Evolutionary conservation across 2,329 filamentous ascomycete genomes (phyloP).

Genomic region (Chaetomium sp.): DNA sequence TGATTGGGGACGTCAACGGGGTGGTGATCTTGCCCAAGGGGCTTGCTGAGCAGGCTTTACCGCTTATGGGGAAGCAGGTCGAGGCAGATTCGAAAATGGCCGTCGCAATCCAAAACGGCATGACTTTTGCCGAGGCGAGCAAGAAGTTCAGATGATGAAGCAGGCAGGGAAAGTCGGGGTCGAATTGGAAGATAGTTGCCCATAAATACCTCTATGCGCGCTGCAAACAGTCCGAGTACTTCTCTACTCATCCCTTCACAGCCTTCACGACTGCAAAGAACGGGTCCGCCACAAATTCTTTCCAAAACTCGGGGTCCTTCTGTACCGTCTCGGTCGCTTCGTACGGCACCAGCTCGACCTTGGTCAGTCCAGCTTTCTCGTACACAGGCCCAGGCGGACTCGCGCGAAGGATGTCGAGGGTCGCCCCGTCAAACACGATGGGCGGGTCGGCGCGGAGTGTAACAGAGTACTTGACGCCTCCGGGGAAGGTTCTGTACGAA

Average conservation of each 20-base stretch:
- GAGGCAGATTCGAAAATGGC: slow-evolving; percentile 49
- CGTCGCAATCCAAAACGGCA: slow-evolving; percentile 44
- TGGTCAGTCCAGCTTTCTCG: background rate
- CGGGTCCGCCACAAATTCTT: background rate
- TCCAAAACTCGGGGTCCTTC: slow-evolving; percentile 3
- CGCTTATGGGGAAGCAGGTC: slow-evolving; percentile 46
- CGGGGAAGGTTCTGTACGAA: background rate
- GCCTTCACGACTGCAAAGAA: background rate
- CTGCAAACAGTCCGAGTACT: background rate
- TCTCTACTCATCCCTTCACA: background rate
- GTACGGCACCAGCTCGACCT: background rate
- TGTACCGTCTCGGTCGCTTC: background rate
- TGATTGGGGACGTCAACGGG: slow-evolving; percentile 50
- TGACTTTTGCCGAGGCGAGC: slow-evolving; percentile 49
- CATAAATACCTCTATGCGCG: background rate
- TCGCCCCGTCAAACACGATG: background rate
- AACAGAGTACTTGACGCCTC: background rate
- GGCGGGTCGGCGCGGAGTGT: no score
- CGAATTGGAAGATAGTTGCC: background rate
- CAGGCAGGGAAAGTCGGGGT: background rate
- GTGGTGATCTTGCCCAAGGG: slow-evolving; percentile 47
- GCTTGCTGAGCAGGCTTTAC: slow-evolving; percentile 45
- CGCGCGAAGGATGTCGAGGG: background rate
- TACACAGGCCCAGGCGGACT: background rate
- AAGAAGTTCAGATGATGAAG: slow-evolving; percentile 44